phyloP scores from a whole-genome alignment of 257 asterid genomes.

The Solanum chaucha region DNA sequence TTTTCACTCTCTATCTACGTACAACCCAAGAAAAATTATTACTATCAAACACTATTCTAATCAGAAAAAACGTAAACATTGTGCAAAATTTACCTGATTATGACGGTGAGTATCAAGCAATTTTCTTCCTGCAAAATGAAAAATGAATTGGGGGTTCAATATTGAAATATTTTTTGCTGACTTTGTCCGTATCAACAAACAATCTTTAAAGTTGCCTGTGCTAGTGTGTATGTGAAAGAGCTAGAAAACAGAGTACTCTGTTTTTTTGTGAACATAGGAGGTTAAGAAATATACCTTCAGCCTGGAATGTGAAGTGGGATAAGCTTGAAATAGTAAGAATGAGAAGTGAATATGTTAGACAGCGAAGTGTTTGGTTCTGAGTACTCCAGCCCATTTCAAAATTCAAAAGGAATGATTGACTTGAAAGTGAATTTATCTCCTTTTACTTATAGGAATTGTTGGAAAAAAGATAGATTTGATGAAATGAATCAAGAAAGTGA shows the following conservation, averaged over 20 bases:
- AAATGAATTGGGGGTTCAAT: not conserved
- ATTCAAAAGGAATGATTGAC: not conserved
- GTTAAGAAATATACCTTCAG: slow-evolving; percentile 29
- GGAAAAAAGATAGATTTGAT: not conserved
- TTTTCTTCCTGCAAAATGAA: slow-evolving; percentile 40
- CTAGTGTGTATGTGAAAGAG: not conserved
- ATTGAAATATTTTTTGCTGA: not conserved
- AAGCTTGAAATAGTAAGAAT: slow-evolving; percentile 25
- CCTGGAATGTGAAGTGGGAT: slow-evolving; percentile 22
- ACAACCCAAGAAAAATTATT: not conserved
- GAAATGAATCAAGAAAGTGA: not conserved
- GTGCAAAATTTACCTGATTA: slow-evolving; percentile 18
- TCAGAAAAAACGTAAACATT: not conserved
- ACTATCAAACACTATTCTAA: not conserved
- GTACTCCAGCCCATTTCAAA: slow-evolving; percentile 20
- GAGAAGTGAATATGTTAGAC: slow-evolving; percentile 16
- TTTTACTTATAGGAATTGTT: not conserved
- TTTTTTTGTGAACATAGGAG: not conserved
- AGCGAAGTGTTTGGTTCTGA: slow-evolving; percentile 10
- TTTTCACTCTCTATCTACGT: slow-evolving; percentile 15
- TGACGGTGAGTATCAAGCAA: slow-evolving; percentile 1
- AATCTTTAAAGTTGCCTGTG: not conserved
- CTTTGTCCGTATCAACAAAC: not conserved
- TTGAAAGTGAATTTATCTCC: not conserved
- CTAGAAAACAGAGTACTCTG: not conserved